phyloP scores from a whole-genome alignment of 208 protist genomes.

The Crithidia bombi region DNA sequence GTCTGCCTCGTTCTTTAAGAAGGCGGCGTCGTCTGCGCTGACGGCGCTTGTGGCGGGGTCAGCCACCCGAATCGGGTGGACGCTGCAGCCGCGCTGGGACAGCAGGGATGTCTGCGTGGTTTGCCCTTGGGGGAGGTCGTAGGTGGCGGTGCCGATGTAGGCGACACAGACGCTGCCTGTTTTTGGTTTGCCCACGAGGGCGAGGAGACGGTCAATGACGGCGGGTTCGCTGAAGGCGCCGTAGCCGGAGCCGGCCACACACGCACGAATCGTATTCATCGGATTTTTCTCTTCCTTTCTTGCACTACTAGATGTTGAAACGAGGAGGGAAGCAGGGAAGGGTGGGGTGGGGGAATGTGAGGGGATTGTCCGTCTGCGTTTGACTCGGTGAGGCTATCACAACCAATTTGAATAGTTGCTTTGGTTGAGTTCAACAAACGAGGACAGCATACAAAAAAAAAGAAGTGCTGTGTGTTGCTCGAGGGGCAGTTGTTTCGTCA shows the following conservation, averaged over 20 bases:
- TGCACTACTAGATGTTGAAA: not conserved
- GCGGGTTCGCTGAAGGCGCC: conserved; percentile 51
- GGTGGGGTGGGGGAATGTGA: too few relatives aligned
- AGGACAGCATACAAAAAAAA: too few relatives aligned
- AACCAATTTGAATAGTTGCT: too few relatives aligned
- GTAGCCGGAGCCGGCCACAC: conserved; percentile 69
- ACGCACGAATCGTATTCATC: conserved; percentile 57
- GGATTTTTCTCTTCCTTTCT: not conserved
- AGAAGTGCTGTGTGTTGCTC: too few relatives aligned
- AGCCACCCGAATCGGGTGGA: conserved; percentile 59
- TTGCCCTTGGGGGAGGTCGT: conserved; percentile 68
- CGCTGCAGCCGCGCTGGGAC: conserved; percentile 50
- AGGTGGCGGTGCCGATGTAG: conserved; percentile 90
- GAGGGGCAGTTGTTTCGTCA: too few relatives aligned
- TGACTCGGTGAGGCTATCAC: too few relatives aligned
- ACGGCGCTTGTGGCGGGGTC: conserved; percentile 43
- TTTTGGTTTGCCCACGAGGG: conserved; percentile 38
- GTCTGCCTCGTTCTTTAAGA: conserved; percentile 54
- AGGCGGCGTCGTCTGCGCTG: conserved; percentile 35
- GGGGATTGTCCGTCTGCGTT: too few relatives aligned
- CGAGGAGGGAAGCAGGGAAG: too few relatives aligned
- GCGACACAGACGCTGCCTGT: conserved; percentile 52
- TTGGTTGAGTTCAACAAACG: too few relatives aligned
- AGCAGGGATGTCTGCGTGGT: conserved; percentile 54
- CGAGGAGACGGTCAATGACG: conserved; percentile 67